Conservation (phyloP, 305 asterid genomes). For the Fraxinus greggii region DNA sequence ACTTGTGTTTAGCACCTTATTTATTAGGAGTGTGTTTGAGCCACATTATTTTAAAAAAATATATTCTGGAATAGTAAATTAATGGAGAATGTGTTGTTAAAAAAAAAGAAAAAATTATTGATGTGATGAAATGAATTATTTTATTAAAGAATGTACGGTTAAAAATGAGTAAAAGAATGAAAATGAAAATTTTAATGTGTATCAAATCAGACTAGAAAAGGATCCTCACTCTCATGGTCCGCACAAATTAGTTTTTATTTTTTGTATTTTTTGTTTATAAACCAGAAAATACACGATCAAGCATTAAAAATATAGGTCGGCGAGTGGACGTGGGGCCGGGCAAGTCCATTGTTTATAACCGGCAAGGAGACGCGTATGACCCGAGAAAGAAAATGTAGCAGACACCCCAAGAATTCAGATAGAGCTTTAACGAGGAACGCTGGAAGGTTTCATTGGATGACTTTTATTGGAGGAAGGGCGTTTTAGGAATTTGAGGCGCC, state of each 20-base stretch:
- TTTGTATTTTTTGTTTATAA: neutral
- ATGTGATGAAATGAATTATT: no score
- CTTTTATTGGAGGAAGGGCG: constrained; percentile 4
- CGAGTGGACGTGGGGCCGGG: neutral
- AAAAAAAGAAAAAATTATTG: no score
- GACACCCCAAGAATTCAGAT: neutral
- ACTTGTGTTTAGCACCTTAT: neutral
- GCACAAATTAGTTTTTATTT: neutral
- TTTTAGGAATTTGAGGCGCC: constrained; percentile 4
- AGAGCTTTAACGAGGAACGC: neutral
- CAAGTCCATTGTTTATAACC: neutral
- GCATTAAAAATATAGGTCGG: neutral
- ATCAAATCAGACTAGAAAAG: neutral
- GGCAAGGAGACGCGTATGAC: neutral
- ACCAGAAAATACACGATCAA: neutral
- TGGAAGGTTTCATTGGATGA: neutral
- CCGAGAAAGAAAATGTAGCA: neutral
- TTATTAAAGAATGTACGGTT: no score
- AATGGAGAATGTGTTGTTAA: no score
- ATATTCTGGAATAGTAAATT: no score
- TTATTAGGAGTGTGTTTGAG: no score
- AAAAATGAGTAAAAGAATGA: no score
- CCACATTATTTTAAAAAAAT: no score
- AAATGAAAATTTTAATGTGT: no score
- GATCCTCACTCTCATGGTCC: neutral